A percentile compares a stretch with the other conserved stretches of the same genome.
Conservation (phyloP, 2,329 filamentous ascomycete genomes). For the Zymoseptoria ardabiliae region DNA sequence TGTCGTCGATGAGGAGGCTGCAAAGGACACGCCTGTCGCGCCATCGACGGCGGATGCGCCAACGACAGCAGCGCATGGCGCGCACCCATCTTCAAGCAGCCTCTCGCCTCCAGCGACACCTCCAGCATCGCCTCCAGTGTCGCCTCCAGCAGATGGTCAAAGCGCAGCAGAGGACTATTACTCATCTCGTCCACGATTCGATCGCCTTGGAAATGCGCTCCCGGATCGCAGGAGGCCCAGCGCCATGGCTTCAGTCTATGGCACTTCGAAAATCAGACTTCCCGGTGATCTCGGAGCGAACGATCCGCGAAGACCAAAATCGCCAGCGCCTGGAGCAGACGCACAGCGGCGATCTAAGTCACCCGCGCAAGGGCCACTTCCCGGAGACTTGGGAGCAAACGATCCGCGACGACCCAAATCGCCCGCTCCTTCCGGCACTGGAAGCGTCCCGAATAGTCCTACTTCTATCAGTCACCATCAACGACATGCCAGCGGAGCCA, state of each 20-base stretch:
- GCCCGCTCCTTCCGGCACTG: conserved; percentile 3
- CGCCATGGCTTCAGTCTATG: conserved; percentile 27
- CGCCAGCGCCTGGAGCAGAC: conserved; percentile 20
- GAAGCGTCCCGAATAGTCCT: conserved; percentile 23
- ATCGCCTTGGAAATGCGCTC: conserved; percentile 26
- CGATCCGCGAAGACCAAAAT: conserved; percentile 29
- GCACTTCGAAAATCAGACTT: conserved; percentile 23
- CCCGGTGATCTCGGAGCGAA: conserved; percentile 31
- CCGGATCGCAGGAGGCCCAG: conserved; percentile 19
- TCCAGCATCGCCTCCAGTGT: conserved; percentile 20
- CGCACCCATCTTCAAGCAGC: neutral
- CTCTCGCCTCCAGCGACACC: conserved; percentile 21
- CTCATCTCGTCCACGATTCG: conserved; percentile 21
- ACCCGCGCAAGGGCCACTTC: conserved; percentile 21
- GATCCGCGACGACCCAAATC: conserved; percentile 21
- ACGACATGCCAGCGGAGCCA: conserved; percentile 19
- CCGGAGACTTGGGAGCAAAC: conserved; percentile 28
- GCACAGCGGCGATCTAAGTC: conserved; percentile 29
- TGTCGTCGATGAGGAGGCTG: neutral
- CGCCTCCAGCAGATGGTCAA: conserved; percentile 10
- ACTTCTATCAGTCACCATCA: conserved; percentile 19
- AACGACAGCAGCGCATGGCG: conserved; percentile 1
- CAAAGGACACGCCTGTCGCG: neutral
- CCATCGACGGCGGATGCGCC: neutral
- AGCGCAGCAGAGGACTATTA: conserved; percentile 18